Base-by-base conservation (phyloP, 352 stramenopile species). In the Thalassiosira exigua region DNA sequence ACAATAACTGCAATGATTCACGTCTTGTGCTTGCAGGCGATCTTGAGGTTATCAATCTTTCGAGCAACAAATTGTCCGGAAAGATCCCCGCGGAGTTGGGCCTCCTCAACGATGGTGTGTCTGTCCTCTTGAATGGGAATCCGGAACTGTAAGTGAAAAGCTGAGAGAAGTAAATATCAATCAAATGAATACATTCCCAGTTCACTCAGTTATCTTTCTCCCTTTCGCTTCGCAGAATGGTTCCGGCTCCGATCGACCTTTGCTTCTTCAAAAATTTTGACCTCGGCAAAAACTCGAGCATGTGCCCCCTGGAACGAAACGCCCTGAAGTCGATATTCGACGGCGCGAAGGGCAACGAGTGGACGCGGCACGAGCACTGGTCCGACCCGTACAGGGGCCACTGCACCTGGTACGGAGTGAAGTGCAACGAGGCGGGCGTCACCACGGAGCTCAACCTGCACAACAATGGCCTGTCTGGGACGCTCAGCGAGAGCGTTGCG, bases 281-380 rank as follows among this genome's bases (percentile, higher is more conserved):
- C 64, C 26, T 78, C 0, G 52, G 36, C 56, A 29, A 65, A 29
- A 51, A 77, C 32, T 24, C 2, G 19, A 26, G 17, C 2, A 27
- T 69, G 9, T 84, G 76, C 39, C 69, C 69, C 26, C 12, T 41
- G 14, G 78, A 85, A 51, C 41, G 77, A 32, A 82, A 78, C 56
- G 77, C 71, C 4, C 30, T 85, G 14, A 58, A 62, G 11, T 52
- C 57, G 29, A 68, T 85, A 22, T 85, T 61, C 46, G 14, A 61
- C n/a, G 58, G 32, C 11, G 24, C 76, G 1, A 81, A 81, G n/a
- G 76, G 76, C 19, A 9, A 3, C 36, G 70, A 81, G 36, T 84
- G 76, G 76, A 84, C 69, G 0, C 17, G 73, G 30, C 44, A 22
- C 9, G n/a, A 21, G 7, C 2, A 58, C 12, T 80, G 71, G 71